Evolutionary conservation across 306 rosid genomes (phyloP).

Genomic region (Hippophae gyantsensis): DNA sequence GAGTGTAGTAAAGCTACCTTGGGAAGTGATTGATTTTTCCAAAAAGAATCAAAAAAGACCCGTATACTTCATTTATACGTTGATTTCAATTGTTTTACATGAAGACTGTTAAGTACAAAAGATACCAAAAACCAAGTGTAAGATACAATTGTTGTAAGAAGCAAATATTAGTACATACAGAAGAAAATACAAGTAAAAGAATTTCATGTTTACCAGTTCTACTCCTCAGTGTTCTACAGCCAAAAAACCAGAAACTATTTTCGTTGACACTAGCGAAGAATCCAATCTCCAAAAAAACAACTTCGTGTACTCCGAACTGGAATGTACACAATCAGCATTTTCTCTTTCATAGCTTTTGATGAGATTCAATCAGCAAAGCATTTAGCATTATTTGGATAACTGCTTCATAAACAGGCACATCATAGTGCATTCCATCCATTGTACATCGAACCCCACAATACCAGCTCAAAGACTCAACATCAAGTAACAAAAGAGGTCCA

Average conservation of each 20-base stretch:
- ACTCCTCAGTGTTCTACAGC: conserved; percentile 20
- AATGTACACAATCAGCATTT: background rate
- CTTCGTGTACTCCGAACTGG: conserved; percentile 12
- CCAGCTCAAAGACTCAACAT: conserved; percentile 78
- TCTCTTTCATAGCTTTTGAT: conserved; percentile 69
- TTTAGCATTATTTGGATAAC: conserved; percentile 65
- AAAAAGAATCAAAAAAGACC: no score
- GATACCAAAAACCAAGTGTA: no score
- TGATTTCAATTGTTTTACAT: no score
- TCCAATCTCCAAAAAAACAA: conserved; percentile 21
- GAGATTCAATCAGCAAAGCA: conserved; percentile 89
- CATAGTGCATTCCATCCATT: conserved; percentile 89
- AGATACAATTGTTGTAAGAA: no score
- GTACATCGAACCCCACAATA: conserved; percentile 86
- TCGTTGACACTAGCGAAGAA: conserved; percentile 16
- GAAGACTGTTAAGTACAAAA: no score
- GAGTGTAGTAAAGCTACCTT: no score
- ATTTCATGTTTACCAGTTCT: conserved; percentile 22
- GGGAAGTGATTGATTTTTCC: no score
- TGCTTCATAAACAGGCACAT: conserved; percentile 68
- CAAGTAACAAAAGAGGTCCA: conserved; percentile 68
- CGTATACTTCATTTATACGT: no score
- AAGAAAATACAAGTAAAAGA: no score
- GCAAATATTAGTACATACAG: no score
- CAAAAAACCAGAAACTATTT: conserved; percentile 10